A percentile compares a stretch with the other conserved stretches of the same genome.
Conservation (phyloP, 164 flowering plant genomes). For the grape (Vitis vinifera) region DNA sequence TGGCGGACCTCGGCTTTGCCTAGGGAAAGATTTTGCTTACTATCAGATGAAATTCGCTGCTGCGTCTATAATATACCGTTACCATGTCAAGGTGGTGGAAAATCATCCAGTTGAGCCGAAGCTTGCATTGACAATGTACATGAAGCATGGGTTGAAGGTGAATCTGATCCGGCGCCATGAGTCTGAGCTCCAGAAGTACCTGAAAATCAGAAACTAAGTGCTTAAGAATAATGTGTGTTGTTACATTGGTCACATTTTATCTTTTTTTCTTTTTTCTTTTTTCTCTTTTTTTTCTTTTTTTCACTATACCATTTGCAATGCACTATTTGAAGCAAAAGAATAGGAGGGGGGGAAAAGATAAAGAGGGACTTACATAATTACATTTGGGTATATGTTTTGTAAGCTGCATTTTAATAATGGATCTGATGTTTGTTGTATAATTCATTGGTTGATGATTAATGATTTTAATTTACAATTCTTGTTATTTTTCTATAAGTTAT, state of each 20-base stretch:
- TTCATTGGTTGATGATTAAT: neutral
- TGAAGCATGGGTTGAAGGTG: constrained; percentile 89
- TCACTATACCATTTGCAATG: too few species aligned
- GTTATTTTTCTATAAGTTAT: neutral
- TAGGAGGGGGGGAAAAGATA: neutral
- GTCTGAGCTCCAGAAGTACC: constrained; percentile 27
- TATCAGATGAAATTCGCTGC: constrained; percentile 90
- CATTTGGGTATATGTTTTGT: neutral
- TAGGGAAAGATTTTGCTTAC: constrained; percentile 92
- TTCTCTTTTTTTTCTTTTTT: too few species aligned
- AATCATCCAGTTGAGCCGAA: constrained; percentile 71
- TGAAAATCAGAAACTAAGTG: neutral
- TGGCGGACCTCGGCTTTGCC: constrained; percentile 93
- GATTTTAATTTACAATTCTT: neutral
- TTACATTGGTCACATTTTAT: too few species aligned
- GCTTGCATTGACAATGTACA: constrained; percentile 88
- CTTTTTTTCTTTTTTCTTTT: too few species aligned
- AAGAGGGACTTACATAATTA: neutral
- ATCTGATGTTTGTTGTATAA: neutral
- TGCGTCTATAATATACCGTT: constrained; percentile 67
- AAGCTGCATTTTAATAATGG: neutral
- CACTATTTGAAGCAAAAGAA: neutral
- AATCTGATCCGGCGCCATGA: constrained; percentile 45
- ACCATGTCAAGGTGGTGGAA: constrained; percentile 63
- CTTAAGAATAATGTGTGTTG: too few species aligned